These are phyloP conservation scores for Bipolaris bicolor DNA, from an alignment of 2,329 filamentous ascomycete species.

Conservation along the genomic window DNA sequence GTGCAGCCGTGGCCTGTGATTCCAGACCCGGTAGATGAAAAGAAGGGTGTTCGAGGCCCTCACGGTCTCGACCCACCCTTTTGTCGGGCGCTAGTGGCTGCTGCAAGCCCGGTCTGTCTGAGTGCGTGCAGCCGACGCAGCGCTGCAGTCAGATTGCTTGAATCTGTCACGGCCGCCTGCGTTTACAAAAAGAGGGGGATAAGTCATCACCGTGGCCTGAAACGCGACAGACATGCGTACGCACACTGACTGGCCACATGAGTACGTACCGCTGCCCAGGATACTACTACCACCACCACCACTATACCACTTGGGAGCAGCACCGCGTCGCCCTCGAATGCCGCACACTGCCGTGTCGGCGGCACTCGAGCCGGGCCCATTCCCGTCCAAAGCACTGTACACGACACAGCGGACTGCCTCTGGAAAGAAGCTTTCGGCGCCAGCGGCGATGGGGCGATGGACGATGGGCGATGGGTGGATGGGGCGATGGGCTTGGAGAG, in stretches of 20 bases:
- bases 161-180: neutral
- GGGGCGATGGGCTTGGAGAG: too few species aligned
- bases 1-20: slow-evolving; percentile 22
- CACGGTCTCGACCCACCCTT: slow-evolving; percentile 12
- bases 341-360: neutral
- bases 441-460: neutral
- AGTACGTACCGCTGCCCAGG: too few species aligned
- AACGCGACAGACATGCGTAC: neutral
- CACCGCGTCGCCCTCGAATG: neutral
- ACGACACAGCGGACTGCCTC: neutral
- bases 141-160: neutral
- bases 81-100: slow-evolving; percentile 9
- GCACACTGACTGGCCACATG: too few species aligned
- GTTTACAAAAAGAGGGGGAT: neutral
- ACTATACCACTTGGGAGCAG: too few species aligned
- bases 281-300: too few species aligned
- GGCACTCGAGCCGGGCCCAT: neutral
- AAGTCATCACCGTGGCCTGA: neutral
- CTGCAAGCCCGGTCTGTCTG: slow-evolving; percentile 6
- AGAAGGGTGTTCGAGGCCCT: slow-evolving; percentile 24
- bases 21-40: slow-evolving; percentile 21
- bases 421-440: slow-evolving; percentile 4
- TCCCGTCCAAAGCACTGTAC: too few species aligned
- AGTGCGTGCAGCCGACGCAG: neutral
- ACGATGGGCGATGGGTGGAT: too few species aligned